Base-by-base conservation (phyloP, 106 monocot genomes). In the Apostasia shenzhenica region DNA sequence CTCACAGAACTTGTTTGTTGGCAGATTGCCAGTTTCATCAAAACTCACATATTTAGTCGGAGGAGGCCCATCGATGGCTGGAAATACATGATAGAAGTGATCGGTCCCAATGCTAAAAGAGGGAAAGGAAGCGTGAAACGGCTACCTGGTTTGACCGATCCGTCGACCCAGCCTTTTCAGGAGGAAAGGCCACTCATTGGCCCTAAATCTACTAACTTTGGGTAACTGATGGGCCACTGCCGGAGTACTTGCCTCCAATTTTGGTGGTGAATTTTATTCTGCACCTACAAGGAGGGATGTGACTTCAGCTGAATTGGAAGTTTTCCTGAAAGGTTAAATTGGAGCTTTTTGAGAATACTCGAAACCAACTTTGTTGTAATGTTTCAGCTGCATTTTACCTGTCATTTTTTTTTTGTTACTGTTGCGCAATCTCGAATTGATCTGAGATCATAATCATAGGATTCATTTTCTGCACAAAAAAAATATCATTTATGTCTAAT, bases 11-110 rank as follows among this genome's bases (percentile, higher is more conserved):
- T 48, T 45, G n/a, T 8, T 54, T 54, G 55, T 58, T 0, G 83
- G 72, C 80, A 97, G 95, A 87, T 99, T 58, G 92, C 92, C n/a
- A 99, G 97, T 77, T 99, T 99, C 73, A 87, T 99, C 54, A 99
- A 92, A 68, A 79, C 89, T 1, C 97, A 99, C 68, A 99, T 92
- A 72, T 99, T 99, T 51, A 99, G 97, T 54, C 73, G 97, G 8
- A 87, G 97, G 75, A 72, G 97, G 54, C 92, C 97, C 0, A 76
- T 99, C 9, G 97, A 92, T 71, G 97, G 97, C 1, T 99, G 97
- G 97, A 99, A 87, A 73, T 99, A 99, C 81, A 87, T 99, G 92
- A 99, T 99, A 26, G 97, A 99, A 61, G 89, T 85, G 79, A 57
- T 99, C 40, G 97, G 97, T 3, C 97, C 97, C 5, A 99, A 99